A percentile compares a stretch with the other conserved stretches of the same genome.
Evolutionary conservation across 805 yeast species (phyloP).

Genomic region (Hanseniaspora pseudoguilliermondii): DNA sequence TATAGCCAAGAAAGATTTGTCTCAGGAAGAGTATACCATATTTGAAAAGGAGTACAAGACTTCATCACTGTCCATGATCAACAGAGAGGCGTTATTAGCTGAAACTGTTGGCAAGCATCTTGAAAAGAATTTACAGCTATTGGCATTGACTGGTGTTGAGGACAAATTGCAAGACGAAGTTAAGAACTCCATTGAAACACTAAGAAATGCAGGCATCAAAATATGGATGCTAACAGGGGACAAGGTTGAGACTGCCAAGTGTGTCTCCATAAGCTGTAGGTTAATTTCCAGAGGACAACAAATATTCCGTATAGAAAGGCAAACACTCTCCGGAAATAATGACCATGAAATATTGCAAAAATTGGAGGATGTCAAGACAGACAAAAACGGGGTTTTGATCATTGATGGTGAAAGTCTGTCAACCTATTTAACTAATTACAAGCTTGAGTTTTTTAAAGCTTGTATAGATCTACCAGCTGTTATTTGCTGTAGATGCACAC

Average conservation of each 20-base stretch:
- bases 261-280: conserved; percentile 93
- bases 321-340: conserved; percentile 33
- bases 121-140: conserved; percentile 70
- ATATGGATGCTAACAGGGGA: conserved; percentile 99
- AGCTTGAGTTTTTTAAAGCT: conserved; percentile 60
- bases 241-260: conserved; percentile 94
- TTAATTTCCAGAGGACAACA: conserved; percentile 87
- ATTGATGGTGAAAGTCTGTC: conserved; percentile 91
- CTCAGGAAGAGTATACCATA: conserved; percentile 40
- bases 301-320: conserved; percentile 70
- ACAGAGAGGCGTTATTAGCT: conserved; percentile 67
- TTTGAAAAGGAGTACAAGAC: conserved; percentile 53
- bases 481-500: conserved; percentile 96
- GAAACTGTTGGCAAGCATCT: conserved; percentile 52
- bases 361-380: conserved; percentile 52
- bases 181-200: conserved; percentile 77
- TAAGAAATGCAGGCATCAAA: conserved; percentile 91
- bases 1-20: conserved; percentile 69
- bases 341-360: conserved; percentile 62
- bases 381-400: conserved; percentile 47
- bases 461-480: conserved; percentile 80
- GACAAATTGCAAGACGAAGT: conserved; percentile 87
- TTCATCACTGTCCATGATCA: conserved; percentile 66
- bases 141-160: conserved; percentile 95
- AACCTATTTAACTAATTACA: conserved; percentile 48